phyloP scores from a whole-genome alignment of 2,329 filamentous ascomycete species.

The Claviceps quebecensis region DNA sequence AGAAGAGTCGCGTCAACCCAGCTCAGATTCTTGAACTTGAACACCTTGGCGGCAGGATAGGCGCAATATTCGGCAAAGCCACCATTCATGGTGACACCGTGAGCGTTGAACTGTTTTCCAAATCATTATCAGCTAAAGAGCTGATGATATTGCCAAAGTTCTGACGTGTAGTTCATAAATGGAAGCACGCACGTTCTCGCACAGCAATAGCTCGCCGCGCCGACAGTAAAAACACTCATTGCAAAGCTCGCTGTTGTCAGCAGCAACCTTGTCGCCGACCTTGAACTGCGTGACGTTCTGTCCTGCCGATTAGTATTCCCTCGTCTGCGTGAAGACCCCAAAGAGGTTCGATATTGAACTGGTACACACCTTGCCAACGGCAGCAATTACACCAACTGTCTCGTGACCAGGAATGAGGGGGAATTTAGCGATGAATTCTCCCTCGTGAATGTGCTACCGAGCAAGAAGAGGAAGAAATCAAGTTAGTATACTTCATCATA shows the following conservation, averaged over 20 bases:
- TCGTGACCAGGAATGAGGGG: conserved; percentile 56
- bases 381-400: conserved; percentile 51
- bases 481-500: not conserved
- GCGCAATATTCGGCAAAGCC: conserved; percentile 58
- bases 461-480: not conserved
- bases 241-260: conserved; percentile 53
- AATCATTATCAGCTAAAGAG: not conserved
- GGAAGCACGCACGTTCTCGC: conserved; percentile 36
- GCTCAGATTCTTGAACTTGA: conserved; percentile 50
- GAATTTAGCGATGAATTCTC: conserved; percentile 51
- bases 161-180: not conserved
- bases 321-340: not conserved
- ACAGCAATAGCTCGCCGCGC: conserved; percentile 52
- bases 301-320: not conserved
- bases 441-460: conserved; percentile 45
- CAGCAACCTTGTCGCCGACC: conserved; percentile 50
- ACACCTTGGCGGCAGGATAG: conserved; percentile 40
- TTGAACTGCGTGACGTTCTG: conserved; percentile 44
- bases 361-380: conserved; percentile 27
- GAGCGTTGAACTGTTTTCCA: conserved; percentile 39
- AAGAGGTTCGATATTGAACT: not conserved
- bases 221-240: conserved; percentile 62
- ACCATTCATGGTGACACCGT: conserved; percentile 54
- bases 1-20: conserved; percentile 57
- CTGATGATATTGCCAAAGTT: not conserved